Evolutionary conservation across 148 eudicot species (phyloP).

Genomic region (Cornus florida): DNA sequence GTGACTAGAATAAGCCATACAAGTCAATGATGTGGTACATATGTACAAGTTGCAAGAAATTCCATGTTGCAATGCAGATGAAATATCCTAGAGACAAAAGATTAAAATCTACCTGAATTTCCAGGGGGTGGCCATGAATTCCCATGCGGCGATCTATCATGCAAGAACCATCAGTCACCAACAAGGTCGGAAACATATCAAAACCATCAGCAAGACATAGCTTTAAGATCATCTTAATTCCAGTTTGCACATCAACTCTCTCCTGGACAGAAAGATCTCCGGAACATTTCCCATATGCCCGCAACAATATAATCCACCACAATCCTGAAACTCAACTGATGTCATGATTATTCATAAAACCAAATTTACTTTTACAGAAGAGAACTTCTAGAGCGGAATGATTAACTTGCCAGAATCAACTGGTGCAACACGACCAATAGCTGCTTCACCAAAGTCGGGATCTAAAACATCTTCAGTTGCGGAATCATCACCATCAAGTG

Average conservation of each 20-base stretch:
- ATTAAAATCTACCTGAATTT: conserved; percentile 58
- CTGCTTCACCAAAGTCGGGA: conserved; percentile 84
- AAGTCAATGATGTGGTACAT: too few species aligned
- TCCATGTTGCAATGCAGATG: neutral
- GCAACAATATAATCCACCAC: conserved; percentile 83
- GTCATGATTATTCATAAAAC: conserved; percentile 3
- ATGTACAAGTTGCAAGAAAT: too few species aligned
- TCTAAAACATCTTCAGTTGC: conserved; percentile 67
- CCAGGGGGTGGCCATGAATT: conserved; percentile 86
- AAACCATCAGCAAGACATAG: conserved; percentile 82
- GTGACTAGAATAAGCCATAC: too few species aligned
- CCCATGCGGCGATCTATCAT: conserved; percentile 96
- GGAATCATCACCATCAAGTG: conserved; percentile 61
- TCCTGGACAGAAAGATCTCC: conserved; percentile 79
- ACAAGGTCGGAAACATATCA: conserved; percentile 81
- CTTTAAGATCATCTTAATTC: conserved; percentile 76
- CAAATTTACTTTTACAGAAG: neutral
- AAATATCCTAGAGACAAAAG: neutral
- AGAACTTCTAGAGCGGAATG: neutral
- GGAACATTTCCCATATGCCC: conserved; percentile 78
- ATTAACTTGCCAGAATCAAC: conserved; percentile 72
- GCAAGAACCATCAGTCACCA: conserved; percentile 90
- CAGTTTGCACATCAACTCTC: conserved; percentile 83
- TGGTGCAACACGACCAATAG: conserved; percentile 90
- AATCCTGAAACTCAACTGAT: conserved; percentile 44